Evolutionary conservation across 495 filamentous ascomycete species (phyloP), one percentile per base, ranked within the genome.

Genomic region (Penicillium coprophilum): DNA sequence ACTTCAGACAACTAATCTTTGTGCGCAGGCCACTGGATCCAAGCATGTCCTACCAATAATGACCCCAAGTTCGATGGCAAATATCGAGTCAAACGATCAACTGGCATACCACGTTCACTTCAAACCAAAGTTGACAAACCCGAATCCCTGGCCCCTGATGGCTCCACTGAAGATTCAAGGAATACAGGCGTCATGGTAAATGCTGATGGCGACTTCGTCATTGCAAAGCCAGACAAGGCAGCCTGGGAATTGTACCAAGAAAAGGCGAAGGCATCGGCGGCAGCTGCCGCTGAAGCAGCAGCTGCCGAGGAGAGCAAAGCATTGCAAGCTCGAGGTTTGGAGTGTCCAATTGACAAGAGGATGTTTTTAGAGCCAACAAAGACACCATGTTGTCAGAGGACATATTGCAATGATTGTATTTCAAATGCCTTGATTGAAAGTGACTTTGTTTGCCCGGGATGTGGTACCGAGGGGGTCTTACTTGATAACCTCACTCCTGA

Each of bases 401-500:
- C 92, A 70, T 97, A 93, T 82, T 98, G 94, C 84, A 89, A 91
- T 83, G 91, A 97, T 63, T 98, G 94, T 87, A 96, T 97, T 72
- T 92, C 92, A 64, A 95, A 92, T 84, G 87, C 90, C 65, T 86
- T 98, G 77, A 91, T 96, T 76, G 91, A 97, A 78, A 93, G 87
- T 82, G 94, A 98, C 80, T 91, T 98, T 77, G 80, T 89, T 66
- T 98, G 94, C 71, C 95, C 95, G 53, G 87, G 85, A 49, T 98
- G 94, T 79, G 83, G 87, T 69, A 89, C 84, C 41, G 91, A 96
- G 61, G 91, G 90, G 56, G 89, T 97, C 45, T 78, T 96, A 54
- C 87, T 97, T 74, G 95, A 97, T 83, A 86, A 96, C 73, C 84
- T 98, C 51, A 82, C 82, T 65, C 70, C 83, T 55, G 92, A 97